These are phyloP conservation scores for Lentinula raphanica DNA, from an alignment of 768 basidiomycete species.

Conservation along the genomic window DNA sequence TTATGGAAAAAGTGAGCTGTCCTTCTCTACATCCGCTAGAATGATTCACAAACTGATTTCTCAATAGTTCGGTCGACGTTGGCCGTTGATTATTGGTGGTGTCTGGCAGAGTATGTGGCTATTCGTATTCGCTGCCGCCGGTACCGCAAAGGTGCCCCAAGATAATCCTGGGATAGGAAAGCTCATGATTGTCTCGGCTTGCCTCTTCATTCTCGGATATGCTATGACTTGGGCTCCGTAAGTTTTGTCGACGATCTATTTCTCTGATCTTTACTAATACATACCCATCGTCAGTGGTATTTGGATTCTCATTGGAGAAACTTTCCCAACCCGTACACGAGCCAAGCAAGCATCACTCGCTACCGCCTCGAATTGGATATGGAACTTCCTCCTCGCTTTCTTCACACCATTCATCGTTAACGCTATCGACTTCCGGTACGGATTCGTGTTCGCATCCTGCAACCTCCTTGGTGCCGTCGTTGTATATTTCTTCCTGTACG, in stretches of 20 bases:
- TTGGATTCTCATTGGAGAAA: conserved; percentile 77
- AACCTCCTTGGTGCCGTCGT: conserved; percentile 55
- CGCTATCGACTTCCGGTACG: conserved; percentile 56
- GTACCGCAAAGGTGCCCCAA: conserved; percentile 54
- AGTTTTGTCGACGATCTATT: conserved; percentile 9
- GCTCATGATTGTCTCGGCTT: conserved; percentile 62
- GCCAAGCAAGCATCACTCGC: conserved; percentile 67
- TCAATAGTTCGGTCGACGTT: conserved; percentile 54
- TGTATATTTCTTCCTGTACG: conserved; percentile 74
- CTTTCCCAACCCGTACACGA: conserved; percentile 67
- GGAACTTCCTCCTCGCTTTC: conserved; percentile 71
- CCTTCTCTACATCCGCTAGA: no score
- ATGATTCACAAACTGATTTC: no score
- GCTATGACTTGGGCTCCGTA: conserved; percentile 67
- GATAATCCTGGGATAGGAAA: conserved; percentile 46
- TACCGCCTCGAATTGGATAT: conserved; percentile 61
- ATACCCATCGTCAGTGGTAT: conserved; percentile 40
- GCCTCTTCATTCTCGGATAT: conserved; percentile 67
- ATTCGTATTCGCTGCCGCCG: conserved; percentile 69
- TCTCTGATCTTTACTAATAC: neutral
- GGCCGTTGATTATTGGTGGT: conserved; percentile 62
- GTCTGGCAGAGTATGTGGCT: conserved; percentile 69
- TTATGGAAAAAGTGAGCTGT: conserved; percentile 63
- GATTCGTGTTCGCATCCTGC: conserved; percentile 68
- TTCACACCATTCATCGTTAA: conserved; percentile 70